These are phyloP conservation scores for Phytophthora sp. DNA, from an alignment of 352 stramenopile species.

Conservation along the genomic window DNA sequence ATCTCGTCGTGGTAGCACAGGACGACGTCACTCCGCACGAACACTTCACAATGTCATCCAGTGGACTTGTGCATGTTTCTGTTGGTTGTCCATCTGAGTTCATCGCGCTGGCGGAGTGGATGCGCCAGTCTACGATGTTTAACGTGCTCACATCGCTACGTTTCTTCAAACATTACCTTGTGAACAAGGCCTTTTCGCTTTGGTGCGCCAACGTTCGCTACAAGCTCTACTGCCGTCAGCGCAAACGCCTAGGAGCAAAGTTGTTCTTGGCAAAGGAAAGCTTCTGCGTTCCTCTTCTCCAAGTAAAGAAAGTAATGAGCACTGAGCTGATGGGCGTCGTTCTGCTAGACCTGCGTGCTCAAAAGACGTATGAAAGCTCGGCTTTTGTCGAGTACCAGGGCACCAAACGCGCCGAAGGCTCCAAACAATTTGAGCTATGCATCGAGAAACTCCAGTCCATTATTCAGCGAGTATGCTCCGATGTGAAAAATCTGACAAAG, in stretches of 20 bases:
- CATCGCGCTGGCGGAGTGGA: conserved; percentile 93
- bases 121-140: conserved; percentile 94
- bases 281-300: conserved; percentile 88
- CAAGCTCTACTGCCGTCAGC: conserved; percentile 91
- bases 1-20: conserved; percentile 88
- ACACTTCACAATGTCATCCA: conserved; percentile 93
- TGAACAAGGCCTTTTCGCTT: conserved; percentile 90
- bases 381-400: conserved; percentile 93
- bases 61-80: conserved; percentile 78
- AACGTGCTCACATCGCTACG: conserved; percentile 94
- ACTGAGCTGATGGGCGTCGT: conserved; percentile 84
- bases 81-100: conserved; percentile 90
- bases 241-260: conserved; percentile 77
- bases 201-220: conserved; percentile 92
- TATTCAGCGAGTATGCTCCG: conserved; percentile 88
- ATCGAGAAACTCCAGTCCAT: conserved; percentile 92
- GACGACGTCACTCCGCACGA: conserved; percentile 79
- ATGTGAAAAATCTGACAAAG: conserved; percentile 91
- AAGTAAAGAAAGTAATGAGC: conserved; percentile 91
- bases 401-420: conserved; percentile 82
- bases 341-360: conserved; percentile 81
- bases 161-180: conserved; percentile 95
- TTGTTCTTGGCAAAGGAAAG: conserved; percentile 93
- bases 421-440: conserved; percentile 91
- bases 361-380: conserved; percentile 89